Evolutionary conservation across 2,329 filamentous ascomycete genomes (phyloP).

Genomic region (Cadophora gregata): DNA sequence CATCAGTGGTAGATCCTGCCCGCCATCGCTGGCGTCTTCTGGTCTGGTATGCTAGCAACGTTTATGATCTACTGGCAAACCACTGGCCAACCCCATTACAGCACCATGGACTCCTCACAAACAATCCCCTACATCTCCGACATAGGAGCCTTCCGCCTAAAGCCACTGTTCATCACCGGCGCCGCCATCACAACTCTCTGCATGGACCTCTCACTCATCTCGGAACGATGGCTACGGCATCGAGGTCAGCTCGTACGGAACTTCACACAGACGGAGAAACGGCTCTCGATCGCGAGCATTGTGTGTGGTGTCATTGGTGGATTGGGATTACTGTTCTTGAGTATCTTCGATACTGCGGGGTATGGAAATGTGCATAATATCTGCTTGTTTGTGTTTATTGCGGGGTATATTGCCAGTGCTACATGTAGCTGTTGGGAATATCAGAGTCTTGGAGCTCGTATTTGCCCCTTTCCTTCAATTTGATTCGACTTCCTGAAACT

Average conservation of each 20-base stretch:
- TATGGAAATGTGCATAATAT: conserved; percentile 4
- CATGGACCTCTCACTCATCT: not conserved
- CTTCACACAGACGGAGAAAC: conserved; percentile 11
- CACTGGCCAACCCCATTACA: not conserved
- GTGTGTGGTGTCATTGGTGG: not conserved
- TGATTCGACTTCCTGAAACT: not conserved
- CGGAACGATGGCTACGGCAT: not conserved
- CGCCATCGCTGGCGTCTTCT: not conserved
- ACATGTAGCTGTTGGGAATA: conserved; percentile 15
- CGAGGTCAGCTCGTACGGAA: not conserved
- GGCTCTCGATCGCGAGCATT: conserved; percentile 7
- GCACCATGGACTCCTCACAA: not conserved
- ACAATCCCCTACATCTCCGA: conserved; percentile 11
- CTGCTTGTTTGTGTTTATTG: conserved; percentile 13
- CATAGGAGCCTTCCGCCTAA: not conserved
- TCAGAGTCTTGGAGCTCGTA: conserved; percentile 5
- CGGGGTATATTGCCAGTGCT: not conserved
- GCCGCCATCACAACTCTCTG: not conserved
- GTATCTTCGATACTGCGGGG: conserved; percentile 11
- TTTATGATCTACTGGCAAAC: conserved; percentile 16
- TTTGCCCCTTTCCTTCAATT: not conserved
- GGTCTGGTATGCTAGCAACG: conserved; percentile 1
- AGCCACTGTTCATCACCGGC: conserved; percentile 3
- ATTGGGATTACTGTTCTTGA: not conserved
- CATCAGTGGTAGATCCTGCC: not conserved